Evolutionary conservation across 176 grass and related monocot species (phyloP).

Genomic region (Thinopyrum elongatum): DNA sequence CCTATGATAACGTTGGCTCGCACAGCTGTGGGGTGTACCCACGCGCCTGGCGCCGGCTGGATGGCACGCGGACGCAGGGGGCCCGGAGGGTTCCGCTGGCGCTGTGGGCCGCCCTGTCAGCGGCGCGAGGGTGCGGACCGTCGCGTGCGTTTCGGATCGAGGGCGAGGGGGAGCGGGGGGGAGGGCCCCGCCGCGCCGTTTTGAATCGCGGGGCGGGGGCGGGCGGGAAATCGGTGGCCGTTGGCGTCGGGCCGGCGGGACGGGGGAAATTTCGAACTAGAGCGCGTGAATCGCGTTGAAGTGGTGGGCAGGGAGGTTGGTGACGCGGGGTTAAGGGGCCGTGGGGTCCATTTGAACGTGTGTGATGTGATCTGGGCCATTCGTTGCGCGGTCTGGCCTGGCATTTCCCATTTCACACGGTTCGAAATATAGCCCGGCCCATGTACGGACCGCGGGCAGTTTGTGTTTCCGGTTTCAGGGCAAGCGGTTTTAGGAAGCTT

Average conservation of each 20-base stretch:
- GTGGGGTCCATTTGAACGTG: constrained; percentile 5
- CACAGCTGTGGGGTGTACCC: background rate
- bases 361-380: background rate
- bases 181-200: constrained; percentile 20
- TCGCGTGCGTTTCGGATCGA: background rate
- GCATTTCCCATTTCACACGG: too few species aligned
- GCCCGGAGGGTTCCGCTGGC: background rate
- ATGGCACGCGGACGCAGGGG: background rate
- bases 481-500: too few species aligned
- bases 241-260: background rate
- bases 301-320: background rate
- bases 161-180: background rate
- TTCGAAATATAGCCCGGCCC: too few species aligned
- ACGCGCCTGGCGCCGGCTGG: background rate
- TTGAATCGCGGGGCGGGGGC: constrained; percentile 39
- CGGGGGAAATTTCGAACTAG: constrained; percentile 10
- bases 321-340: background rate
- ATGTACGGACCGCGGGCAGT: too few species aligned
- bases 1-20: background rate
- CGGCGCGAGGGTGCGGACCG: accelerated
- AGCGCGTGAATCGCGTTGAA: background rate
- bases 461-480: too few species aligned
- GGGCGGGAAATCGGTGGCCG: constrained; percentile 10
- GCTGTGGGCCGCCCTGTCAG: background rate
- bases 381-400: background rate